phyloP scores from a whole-genome alignment of 139 green algal species.

The Yamagishiella unicocca region DNA sequence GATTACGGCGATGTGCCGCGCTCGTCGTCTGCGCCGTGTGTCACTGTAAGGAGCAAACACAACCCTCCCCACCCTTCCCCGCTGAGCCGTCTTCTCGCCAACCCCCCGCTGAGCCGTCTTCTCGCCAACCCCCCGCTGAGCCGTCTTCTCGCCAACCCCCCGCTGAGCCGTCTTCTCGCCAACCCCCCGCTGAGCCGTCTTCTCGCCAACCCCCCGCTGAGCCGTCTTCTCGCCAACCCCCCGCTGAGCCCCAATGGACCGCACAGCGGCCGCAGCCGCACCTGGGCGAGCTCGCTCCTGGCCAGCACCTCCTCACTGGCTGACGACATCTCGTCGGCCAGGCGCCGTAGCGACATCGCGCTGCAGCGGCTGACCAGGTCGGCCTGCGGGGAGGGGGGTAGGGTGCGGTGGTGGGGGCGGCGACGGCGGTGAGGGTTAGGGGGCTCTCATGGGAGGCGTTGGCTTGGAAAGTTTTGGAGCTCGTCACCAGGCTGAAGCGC shows the following conservation, averaged over 20 bases:
- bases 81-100: no score
- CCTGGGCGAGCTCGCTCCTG: conserved; percentile 27
- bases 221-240: not conserved
- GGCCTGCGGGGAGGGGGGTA: not conserved
- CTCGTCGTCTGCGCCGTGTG: no score
- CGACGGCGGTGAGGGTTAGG: no score
- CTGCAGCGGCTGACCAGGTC: conserved; percentile 32
- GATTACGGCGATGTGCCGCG: no score
- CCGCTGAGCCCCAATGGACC: no score
- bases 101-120: not conserved
- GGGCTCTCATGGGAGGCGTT: no score
- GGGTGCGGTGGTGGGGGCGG: no score
- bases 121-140: not conserved
- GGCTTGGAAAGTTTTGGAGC: no score
- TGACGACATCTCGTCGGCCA: not conserved
- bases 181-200: not conserved
- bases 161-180: not conserved
- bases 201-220: not conserved
- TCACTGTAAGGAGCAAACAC: no score
- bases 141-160: not conserved
- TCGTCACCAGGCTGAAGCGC: no score
- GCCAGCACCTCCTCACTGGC: conserved; percentile 29
- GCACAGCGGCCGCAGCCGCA: no score
- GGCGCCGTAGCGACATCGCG: not conserved
- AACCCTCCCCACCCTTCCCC: no score